These are phyloP conservation scores for Leishmania tropica DNA, from an alignment of 208 protist genomes.

Conservation along the genomic window DNA sequence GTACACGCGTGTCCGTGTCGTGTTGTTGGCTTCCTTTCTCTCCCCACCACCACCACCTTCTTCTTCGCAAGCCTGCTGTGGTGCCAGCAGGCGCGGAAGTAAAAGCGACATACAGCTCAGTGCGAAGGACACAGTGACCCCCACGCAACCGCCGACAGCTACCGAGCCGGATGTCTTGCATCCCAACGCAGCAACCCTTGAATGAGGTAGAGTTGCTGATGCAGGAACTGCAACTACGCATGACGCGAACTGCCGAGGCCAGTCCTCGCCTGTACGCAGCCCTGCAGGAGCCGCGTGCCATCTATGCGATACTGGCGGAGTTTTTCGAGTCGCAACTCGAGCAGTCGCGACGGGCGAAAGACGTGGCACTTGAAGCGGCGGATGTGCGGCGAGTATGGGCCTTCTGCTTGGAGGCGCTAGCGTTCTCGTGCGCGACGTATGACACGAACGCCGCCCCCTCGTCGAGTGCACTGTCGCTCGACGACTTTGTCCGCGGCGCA, in stretches of 20 bases:
- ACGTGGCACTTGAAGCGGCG: slow-evolving; percentile 14
- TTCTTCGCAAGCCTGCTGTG: not conserved
- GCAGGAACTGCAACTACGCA: slow-evolving; percentile 48
- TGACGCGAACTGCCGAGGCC: slow-evolving; percentile 53
- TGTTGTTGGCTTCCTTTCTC: not conserved
- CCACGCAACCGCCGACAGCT: not conserved
- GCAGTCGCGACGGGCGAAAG: slow-evolving; percentile 22
- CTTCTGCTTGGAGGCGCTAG: slow-evolving; percentile 17
- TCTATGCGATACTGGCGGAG: slow-evolving; percentile 50
- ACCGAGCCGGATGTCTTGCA: slow-evolving; percentile 6
- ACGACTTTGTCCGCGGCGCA: slow-evolving; percentile 16
- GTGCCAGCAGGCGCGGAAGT: not conserved
- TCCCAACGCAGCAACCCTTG: slow-evolving; percentile 6
- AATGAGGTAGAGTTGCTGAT: slow-evolving; percentile 30
- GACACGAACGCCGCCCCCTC: not conserved
- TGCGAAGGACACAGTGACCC: not conserved
- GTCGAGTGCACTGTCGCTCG: not conserved
- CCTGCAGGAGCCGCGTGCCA: slow-evolving; percentile 10
- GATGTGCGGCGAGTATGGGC: slow-evolving; percentile 35
- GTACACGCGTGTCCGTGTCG: not conserved
- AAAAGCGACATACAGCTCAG: not conserved
- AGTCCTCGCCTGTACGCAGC: slow-evolving; percentile 31
- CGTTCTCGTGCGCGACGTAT: not conserved
- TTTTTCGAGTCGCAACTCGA: slow-evolving; percentile 47
- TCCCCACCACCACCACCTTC: not conserved